Conservation (phyloP, 2,329 filamentous ascomycete species). For the Nothomitra cinnamomea region DNA sequence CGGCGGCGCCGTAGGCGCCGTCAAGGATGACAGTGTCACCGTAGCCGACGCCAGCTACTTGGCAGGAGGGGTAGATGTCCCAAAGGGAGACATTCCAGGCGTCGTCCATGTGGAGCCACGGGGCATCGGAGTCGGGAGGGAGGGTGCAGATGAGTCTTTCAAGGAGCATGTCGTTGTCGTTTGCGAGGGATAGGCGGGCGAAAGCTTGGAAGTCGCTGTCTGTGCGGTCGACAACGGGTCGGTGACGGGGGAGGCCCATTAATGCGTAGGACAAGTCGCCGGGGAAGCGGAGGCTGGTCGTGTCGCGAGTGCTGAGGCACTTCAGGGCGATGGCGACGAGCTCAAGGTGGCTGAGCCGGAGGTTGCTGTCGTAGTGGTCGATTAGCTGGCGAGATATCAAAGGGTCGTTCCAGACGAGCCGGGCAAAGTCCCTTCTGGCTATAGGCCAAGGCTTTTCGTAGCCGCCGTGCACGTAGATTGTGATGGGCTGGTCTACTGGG, state of each 20-base stretch:
- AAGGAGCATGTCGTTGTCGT: slow-evolving; percentile 28
- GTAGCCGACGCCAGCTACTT: slow-evolving; percentile 24
- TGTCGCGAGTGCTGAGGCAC: slow-evolving; percentile 19
- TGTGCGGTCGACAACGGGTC: slow-evolving; percentile 22
- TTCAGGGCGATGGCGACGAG: slow-evolving; percentile 25
- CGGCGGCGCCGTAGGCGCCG: slow-evolving; percentile 24
- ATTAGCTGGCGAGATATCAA: slow-evolving; percentile 23
- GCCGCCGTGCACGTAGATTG: slow-evolving; percentile 18
- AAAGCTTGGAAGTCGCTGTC: slow-evolving; percentile 32
- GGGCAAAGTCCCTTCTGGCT: slow-evolving; percentile 26
- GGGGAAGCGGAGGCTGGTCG: slow-evolving; percentile 18
- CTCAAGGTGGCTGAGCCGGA: slow-evolving; percentile 25
- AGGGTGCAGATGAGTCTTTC: slow-evolving; percentile 29
- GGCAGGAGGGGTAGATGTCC: slow-evolving; percentile 26
- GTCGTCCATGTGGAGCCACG: slow-evolving; percentile 27
- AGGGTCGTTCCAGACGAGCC: slow-evolving; percentile 25
- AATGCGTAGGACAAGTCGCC: slow-evolving; percentile 27
- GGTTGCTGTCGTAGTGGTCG: slow-evolving; percentile 28
- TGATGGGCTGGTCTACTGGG: slow-evolving; percentile 9
- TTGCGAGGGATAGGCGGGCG: slow-evolving; percentile 28
- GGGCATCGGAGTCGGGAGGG: slow-evolving; percentile 18
- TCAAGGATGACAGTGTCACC: slow-evolving; percentile 28
- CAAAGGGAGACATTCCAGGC: slow-evolving; percentile 25
- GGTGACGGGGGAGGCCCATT: slow-evolving; percentile 27
- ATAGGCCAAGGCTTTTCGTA: slow-evolving; percentile 11